Percentiles rank a stretch among this genome's conserved stretches.
phyloP scores from a whole-genome alignment of 495 filamentous ascomycete genomes.

The Talaromyces borbonicus region DNA sequence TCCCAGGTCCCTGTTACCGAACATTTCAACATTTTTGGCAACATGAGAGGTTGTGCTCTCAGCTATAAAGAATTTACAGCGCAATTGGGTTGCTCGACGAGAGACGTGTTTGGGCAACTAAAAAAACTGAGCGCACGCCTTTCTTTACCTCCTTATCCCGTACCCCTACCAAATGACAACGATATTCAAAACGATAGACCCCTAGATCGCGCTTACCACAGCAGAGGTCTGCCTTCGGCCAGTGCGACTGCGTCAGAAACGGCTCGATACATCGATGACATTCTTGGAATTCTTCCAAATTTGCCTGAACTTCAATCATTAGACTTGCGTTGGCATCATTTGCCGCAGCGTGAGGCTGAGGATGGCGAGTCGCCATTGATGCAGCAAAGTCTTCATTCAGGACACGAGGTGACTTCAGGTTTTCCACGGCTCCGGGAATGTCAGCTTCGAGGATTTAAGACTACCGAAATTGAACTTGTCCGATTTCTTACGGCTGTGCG shows the following conservation, averaged over 20 bases:
- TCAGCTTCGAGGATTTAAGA: neutral
- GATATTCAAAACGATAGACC: too few relatives aligned
- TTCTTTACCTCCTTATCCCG: neutral
- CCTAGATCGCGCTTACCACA: neutral
- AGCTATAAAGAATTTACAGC: neutral
- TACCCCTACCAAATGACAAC: too few relatives aligned
- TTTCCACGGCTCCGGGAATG: neutral
- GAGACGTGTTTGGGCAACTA: neutral
- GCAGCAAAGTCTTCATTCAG: too few relatives aligned
- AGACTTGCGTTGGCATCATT: neutral
- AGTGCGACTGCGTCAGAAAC: neutral
- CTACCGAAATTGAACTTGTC: neutral
- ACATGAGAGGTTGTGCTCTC: neutral
- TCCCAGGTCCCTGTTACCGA: neutral
- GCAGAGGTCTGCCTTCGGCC: neutral
- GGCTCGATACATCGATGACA: neutral
- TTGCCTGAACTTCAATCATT: neutral
- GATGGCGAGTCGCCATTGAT: neutral
- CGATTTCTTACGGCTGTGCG: neutral
- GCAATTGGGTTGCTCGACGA: neutral
- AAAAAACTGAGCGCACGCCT: neutral
- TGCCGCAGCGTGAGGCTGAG: neutral
- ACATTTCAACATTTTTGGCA: neutral
- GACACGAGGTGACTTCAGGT: neutral
- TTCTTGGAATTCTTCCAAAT: neutral